Evolutionary conservation across 805 yeast genomes (phyloP).

Genomic region (Candida ovalis): DNA sequence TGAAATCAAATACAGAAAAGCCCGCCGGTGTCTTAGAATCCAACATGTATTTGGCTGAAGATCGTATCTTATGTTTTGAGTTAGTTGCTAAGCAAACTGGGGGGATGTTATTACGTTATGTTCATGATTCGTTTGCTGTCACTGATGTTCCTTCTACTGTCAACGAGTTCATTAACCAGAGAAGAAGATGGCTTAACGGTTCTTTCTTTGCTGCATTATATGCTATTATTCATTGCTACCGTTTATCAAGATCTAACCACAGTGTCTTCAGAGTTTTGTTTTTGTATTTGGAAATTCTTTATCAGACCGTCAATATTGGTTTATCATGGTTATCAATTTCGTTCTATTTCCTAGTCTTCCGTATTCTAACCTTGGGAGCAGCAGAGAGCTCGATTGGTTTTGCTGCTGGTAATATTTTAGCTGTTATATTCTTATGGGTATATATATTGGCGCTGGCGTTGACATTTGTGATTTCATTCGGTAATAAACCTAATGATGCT

Average conservation of each 20-base stretch:
- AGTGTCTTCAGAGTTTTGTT: constrained; percentile 60
- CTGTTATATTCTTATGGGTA: constrained; percentile 81
- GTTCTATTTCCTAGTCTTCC: constrained; percentile 82
- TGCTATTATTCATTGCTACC: constrained; percentile 69
- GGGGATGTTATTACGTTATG: constrained; percentile 76
- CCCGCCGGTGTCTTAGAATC: constrained; percentile 86
- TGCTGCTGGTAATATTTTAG: constrained; percentile 65
- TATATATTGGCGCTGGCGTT: constrained; percentile 72
- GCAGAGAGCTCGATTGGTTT: constrained; percentile 46
- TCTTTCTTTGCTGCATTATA: constrained; percentile 93
- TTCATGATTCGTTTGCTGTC: constrained; percentile 82
- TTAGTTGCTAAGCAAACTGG: constrained; percentile 73
- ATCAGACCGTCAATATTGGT: constrained; percentile 67
- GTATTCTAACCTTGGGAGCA: constrained; percentile 76
- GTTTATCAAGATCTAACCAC: constrained; percentile 76
- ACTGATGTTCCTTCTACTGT: constrained; percentile 92
- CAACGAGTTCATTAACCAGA: constrained; percentile 84
- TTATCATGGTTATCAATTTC: constrained; percentile 91
- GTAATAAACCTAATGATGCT: constrained; percentile 91
- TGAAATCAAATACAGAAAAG: constrained; percentile 49
- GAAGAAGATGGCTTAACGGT: constrained; percentile 96
- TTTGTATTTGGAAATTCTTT: constrained; percentile 71
- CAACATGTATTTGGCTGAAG: constrained; percentile 96
- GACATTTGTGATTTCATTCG: constrained; percentile 85
- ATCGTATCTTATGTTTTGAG: constrained; percentile 91